Conservation (phyloP, 1,139 yeast genomes). For the Hansenula sp. region DNA sequence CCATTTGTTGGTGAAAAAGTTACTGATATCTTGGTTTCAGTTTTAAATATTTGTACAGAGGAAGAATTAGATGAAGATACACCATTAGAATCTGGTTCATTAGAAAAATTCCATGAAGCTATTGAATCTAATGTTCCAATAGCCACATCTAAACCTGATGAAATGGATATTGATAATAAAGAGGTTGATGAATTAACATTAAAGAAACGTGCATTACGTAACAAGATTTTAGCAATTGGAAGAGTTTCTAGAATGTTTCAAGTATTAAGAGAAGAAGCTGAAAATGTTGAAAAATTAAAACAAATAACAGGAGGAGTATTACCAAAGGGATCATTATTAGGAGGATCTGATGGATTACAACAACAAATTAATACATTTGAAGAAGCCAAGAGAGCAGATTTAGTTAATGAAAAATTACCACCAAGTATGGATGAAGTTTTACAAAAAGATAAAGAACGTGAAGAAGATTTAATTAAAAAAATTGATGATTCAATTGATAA, state of each 20-base stretch:
- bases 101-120: constrained; percentile 6
- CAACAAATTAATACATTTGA: constrained; percentile 72
- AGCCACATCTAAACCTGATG: constrained; percentile 1
- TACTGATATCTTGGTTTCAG: constrained; percentile 88
- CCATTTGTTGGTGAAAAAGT: constrained; percentile 98
- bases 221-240: constrained; percentile 92
- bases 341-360: constrained; percentile 79
- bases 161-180: no score
- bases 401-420: constrained; percentile 83
- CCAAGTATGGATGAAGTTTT: constrained; percentile 64
- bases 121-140: background rate
- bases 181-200: constrained; percentile 30
- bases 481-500: constrained; percentile 19
- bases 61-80: constrained; percentile 86
- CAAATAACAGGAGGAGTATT: constrained; percentile 62
- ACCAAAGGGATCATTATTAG: constrained; percentile 84
- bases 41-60: constrained; percentile 89
- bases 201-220: constrained; percentile 57
- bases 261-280: constrained; percentile 85
- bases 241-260: constrained; percentile 91
- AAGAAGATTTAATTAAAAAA: constrained; percentile 21
- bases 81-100: constrained; percentile 27
- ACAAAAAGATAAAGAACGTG: constrained; percentile 39
- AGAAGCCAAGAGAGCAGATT: constrained; percentile 79
- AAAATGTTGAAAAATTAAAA: constrained; percentile 78